A percentile compares a stretch with the other conserved stretches of the same genome.
Evolutionary conservation across 1,284 basidiomycete species (phyloP).

Genomic region (Pascua sp.): DNA sequence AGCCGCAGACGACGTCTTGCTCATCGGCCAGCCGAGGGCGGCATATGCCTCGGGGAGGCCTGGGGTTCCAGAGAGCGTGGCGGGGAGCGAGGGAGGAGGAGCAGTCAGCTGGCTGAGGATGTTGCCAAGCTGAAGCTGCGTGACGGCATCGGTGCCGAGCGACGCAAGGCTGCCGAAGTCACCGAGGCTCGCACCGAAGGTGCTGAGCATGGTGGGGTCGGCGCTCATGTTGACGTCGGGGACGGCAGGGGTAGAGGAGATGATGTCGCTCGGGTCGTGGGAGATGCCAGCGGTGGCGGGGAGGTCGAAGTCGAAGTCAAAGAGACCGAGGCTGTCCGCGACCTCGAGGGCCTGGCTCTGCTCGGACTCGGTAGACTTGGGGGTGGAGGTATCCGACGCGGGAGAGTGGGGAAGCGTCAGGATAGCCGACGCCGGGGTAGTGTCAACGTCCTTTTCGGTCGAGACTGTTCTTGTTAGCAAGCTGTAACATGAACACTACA

Average conservation of each 20-base stretch:
- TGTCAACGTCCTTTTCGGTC: constrained; percentile 3
- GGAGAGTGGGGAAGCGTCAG: constrained; percentile 9
- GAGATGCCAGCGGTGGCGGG: constrained; percentile 25
- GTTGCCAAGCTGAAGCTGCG: constrained; percentile 27
- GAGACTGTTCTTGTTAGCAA: too few relatives aligned
- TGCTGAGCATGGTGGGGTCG: constrained; percentile 27
- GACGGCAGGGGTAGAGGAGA: constrained; percentile 6
- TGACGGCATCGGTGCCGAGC: constrained; percentile 24
- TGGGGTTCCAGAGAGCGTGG: not conserved
- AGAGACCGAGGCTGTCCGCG: constrained; percentile 10
- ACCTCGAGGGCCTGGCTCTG: constrained; percentile 33
- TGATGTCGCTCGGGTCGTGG: constrained; percentile 30
- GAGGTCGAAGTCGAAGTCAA: constrained; percentile 27
- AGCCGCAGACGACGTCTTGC: constrained; percentile 2
- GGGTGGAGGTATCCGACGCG: constrained; percentile 12
- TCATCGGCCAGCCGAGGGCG: constrained; percentile 21
- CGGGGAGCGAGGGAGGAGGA: constrained; percentile 6
- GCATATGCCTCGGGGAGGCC: constrained; percentile 17
- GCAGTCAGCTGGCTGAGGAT: constrained; percentile 17
- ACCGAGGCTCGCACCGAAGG: constrained; percentile 26
- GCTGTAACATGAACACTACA: too few relatives aligned
- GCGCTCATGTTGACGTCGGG: constrained; percentile 16
- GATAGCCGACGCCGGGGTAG: constrained; percentile 10
- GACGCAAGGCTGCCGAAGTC: constrained; percentile 27
- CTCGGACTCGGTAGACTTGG: constrained; percentile 37